Evolutionary conservation across 2,329 filamentous ascomycete genomes (phyloP).

Genomic region (Berkeleyomyces basicola): DNA sequence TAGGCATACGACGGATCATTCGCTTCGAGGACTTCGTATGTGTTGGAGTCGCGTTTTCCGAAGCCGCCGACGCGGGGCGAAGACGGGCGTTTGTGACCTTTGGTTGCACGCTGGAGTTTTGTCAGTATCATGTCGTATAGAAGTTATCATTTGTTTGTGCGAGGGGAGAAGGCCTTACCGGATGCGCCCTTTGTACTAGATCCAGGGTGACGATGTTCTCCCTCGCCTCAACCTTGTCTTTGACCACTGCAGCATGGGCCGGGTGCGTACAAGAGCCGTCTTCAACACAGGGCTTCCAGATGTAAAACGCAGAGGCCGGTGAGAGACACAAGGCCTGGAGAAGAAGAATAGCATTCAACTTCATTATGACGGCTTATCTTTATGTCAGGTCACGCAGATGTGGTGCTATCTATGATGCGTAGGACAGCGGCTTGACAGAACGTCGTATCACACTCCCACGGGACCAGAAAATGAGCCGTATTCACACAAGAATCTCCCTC

Average conservation of each 20-base stretch:
- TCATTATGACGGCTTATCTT: slow-evolving; percentile 1
- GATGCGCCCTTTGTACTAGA: slow-evolving; percentile 5
- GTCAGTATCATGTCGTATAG: background rate
- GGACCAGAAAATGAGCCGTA: too few relatives aligned
- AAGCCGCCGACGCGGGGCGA: slow-evolving; percentile 13
- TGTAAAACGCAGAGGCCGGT: slow-evolving; percentile 12
- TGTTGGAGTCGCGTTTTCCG: slow-evolving; percentile 26
- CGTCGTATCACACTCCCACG: background rate
- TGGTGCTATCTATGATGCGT: background rate
- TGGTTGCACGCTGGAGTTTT: background rate
- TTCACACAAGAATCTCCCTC: background rate
- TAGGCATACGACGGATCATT: slow-evolving; percentile 28
- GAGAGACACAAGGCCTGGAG: slow-evolving; percentile 4
- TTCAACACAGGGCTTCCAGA: slow-evolving; percentile 14
- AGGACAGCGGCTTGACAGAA: background rate
- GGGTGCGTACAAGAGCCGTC: slow-evolving; percentile 13
- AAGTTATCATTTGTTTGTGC: background rate
- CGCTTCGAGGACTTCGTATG: slow-evolving; percentile 32
- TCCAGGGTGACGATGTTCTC: slow-evolving; percentile 3
- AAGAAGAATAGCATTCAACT: background rate
- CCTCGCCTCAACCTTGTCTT: background rate
- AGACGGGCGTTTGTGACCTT: slow-evolving; percentile 6
- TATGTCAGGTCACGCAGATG: background rate
- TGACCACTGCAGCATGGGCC: background rate
- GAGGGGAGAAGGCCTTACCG: slow-evolving; percentile 10